phyloP scores from a whole-genome alignment of 306 rosid genomes.

The Albizia julibrissin region DNA sequence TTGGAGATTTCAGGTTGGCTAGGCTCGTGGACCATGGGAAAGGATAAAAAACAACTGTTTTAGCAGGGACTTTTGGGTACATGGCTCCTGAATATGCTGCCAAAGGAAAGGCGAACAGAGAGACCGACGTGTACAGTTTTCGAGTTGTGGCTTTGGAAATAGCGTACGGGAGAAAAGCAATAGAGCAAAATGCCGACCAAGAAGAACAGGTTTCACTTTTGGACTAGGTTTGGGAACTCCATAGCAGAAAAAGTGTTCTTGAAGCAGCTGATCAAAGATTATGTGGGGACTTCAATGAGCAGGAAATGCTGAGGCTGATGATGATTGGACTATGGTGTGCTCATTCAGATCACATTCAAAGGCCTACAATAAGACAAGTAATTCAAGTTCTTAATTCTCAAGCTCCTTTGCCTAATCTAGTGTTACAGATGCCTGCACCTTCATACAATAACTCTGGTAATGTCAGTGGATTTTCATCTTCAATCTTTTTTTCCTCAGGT shows the following conservation, averaged over 20 bases:
- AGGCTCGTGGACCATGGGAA: slow-evolving; percentile 35
- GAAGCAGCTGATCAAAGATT: slow-evolving; percentile 39
- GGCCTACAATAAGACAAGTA: slow-evolving; percentile 45
- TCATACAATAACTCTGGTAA: neutral
- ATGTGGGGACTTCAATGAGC: slow-evolving; percentile 29
- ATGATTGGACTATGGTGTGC: slow-evolving; percentile 50
- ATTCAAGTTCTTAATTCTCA: slow-evolving; percentile 42
- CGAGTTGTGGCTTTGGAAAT: slow-evolving; percentile 51
- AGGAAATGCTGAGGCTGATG: slow-evolving; percentile 36
- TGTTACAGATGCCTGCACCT: neutral
- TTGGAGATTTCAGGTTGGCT: slow-evolving; percentile 52
- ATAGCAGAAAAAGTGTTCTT: slow-evolving; percentile 10
- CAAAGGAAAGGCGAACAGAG: slow-evolving; percentile 39
- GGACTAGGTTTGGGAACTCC: slow-evolving; percentile 44
- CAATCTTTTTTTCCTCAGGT: neutral
- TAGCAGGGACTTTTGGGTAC: slow-evolving; percentile 48
- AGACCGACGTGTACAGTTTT: slow-evolving; percentile 47
- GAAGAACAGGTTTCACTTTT: slow-evolving; percentile 13
- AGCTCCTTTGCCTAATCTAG: slow-evolving; percentile 38
- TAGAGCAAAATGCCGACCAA: slow-evolving; percentile 19
- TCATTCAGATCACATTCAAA: slow-evolving; percentile 21
- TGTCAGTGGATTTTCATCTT: neutral
- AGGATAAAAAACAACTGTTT: slow-evolving; percentile 29
- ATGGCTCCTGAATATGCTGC: slow-evolving; percentile 42
- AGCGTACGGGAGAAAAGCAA: slow-evolving; percentile 42